Base-by-base conservation (phyloP, 495 filamentous ascomycete species). In the Penicillium canescens region DNA sequence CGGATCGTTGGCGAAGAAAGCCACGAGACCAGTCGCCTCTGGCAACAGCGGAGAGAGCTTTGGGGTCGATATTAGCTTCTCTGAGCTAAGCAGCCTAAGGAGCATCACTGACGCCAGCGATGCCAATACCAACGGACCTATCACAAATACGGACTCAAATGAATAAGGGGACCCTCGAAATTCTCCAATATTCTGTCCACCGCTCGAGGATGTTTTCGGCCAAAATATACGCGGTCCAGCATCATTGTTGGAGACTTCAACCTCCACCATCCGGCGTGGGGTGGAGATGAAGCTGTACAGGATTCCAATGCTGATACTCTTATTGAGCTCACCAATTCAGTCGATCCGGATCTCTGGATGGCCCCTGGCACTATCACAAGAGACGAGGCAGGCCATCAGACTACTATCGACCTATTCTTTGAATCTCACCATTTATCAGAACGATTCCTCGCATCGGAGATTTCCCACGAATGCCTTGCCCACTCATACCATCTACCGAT, bases 171-270 rank as follows among this genome's bases (percentile, higher is more conserved):
- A n/a, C n/a, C n/a, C 18, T 21, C 16, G 38, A 47, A 35, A 54
- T 52, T 28, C 13, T 47, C 6, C 45, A 59, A 31, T 61, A 65
- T 21, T 61, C 61, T 26, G 41, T 46, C 13, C 42, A 57, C 23
- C 33, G 52, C 11, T 48, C 39, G n/a, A n/a, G 5, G 23, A 24
- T 24, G 23, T 24, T 24, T 34, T 2, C n/a, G 38, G 1, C 37
- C 44, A 1, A 13, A 40, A 2, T 46, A 54, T 11, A 42, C n/a
- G n/a, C 34, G 13, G 26, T 41, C 33, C 52, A 20, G 5, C 28
- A 51, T 40, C 35, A 20, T 69, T 3, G 11, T 69, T 1, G 60
- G 60, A 14, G 63, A 69, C 44, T 61, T 66, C n/a, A 69, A 69
- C 39, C 46, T 62, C 12, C 48, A 64, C 33, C 44, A 68, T 46